A percentile compares a stretch with the other conserved stretches of the same genome.
Evolutionary conservation across 768 basidiomycete genomes (phyloP).

Genomic region (Suillus bovinus): DNA sequence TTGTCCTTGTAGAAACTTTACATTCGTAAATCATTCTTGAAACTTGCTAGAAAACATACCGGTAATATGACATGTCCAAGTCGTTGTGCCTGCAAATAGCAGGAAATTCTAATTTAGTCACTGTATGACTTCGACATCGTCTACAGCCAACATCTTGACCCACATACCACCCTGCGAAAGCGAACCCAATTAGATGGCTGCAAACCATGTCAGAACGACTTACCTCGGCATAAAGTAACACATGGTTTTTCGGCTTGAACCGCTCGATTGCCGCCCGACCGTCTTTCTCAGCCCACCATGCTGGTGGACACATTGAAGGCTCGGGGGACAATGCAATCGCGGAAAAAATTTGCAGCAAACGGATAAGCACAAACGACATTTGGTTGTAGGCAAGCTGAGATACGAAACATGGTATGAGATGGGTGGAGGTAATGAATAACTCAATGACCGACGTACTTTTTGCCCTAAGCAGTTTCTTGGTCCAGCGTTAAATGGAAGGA

Average conservation of each 20-base stretch:
- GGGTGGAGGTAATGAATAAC: slow-evolving; percentile 12
- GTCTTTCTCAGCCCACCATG: slow-evolving; percentile 24
- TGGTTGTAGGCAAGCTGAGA: slow-evolving; percentile 35
- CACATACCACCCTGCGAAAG: slow-evolving; percentile 44
- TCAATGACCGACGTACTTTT: slow-evolving; percentile 22
- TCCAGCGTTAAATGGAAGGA: slow-evolving; percentile 43
- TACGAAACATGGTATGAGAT: slow-evolving; percentile 14
- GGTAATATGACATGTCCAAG: too few species aligned
- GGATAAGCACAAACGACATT: slow-evolving; percentile 32
- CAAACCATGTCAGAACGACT: slow-evolving; percentile 6
- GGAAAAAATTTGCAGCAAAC: slow-evolving; percentile 28
- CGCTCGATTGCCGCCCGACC: slow-evolving; percentile 29
- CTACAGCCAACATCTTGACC: slow-evolving; percentile 40
- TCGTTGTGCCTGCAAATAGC: too few species aligned
- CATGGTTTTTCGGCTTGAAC: slow-evolving; percentile 26
- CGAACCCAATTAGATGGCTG: not conserved
- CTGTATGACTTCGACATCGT: slow-evolving; percentile 10
- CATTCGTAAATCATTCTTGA: too few species aligned
- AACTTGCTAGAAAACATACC: too few species aligned
- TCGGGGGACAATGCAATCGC: slow-evolving; percentile 26
- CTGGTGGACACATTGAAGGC: slow-evolving; percentile 23
- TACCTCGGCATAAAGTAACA: slow-evolving; percentile 40
- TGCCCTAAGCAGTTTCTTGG: slow-evolving; percentile 38
- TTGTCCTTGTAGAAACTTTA: too few species aligned
- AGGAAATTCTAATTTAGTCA: slow-evolving; percentile 22